phyloP scores from a whole-genome alignment of 257 asterid species.

The Solanum etuberosum region DNA sequence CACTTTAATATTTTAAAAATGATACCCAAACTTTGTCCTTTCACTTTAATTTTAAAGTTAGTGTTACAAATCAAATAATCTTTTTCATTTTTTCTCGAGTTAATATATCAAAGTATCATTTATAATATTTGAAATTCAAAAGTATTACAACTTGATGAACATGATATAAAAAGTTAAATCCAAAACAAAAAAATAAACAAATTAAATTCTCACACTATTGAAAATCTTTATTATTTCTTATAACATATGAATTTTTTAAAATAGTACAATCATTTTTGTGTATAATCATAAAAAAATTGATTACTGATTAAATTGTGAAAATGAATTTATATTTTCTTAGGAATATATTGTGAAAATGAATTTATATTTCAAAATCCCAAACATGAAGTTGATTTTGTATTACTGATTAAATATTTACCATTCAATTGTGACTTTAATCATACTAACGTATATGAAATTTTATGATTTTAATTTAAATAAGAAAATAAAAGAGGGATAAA shows the following conservation, averaged over 20 bases:
- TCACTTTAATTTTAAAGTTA: not conserved
- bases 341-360: not conserved
- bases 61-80: not conserved
- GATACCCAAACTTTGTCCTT: not conserved
- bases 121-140: not conserved
- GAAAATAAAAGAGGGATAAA: not conserved
- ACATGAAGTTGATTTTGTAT: not conserved
- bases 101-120: not conserved
- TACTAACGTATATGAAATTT: not conserved
- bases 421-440: not conserved
- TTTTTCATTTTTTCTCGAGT: not conserved
- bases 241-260: not conserved
- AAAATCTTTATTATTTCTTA: not conserved
- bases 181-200: not conserved
- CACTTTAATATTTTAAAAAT: too few species aligned
- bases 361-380: not conserved
- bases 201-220: not conserved
- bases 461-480: not conserved
- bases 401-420: not conserved
- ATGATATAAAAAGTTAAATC: not conserved
- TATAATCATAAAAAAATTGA: too few species aligned
- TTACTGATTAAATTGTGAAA: too few species aligned
- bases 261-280: not conserved
- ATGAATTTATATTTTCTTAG: not conserved
- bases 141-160: not conserved